Evolutionary conservation across 306 rosid species (phyloP).

Genomic region (Dryas octopetala): DNA sequence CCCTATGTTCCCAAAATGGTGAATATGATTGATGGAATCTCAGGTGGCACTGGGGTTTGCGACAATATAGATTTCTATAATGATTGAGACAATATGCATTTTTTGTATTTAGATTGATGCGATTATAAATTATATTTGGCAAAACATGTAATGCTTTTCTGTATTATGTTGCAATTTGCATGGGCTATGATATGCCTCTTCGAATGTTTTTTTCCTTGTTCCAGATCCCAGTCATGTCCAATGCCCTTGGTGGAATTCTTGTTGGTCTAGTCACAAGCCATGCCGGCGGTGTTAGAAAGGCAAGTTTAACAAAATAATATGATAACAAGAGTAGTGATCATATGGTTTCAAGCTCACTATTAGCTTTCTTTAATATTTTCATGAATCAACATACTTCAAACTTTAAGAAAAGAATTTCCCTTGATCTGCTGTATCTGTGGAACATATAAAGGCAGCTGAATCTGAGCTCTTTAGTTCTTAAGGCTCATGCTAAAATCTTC

Average conservation of each 20-base stretch:
- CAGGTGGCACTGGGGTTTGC: neutral
- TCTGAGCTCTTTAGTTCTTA: neutral
- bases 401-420: neutral
- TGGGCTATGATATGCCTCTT: conserved; percentile 6
- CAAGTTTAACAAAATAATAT: conserved; percentile 33
- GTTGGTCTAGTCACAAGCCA: conserved; percentile 85
- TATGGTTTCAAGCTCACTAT: neutral
- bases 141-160: neutral
- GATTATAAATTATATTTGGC: neutral
- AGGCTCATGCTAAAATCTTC: neutral
- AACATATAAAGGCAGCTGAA: neutral
- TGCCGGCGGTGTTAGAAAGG: conserved; percentile 99
- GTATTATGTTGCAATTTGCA: neutral
- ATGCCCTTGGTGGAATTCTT: conserved; percentile 95
- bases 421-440: conserved; percentile 1
- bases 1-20: neutral
- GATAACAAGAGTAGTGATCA: conserved; percentile 4
- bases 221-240: conserved; percentile 82
- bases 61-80: too few species aligned
- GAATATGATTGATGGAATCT: neutral
- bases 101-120: neutral
- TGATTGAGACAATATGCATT: neutral
- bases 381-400: neutral
- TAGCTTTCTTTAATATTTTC: conserved; percentile 6
- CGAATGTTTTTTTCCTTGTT: conserved; percentile 13